Base-by-base conservation (phyloP, 202 grass and related monocot species). In the Brachypodium distachyon region DNA sequence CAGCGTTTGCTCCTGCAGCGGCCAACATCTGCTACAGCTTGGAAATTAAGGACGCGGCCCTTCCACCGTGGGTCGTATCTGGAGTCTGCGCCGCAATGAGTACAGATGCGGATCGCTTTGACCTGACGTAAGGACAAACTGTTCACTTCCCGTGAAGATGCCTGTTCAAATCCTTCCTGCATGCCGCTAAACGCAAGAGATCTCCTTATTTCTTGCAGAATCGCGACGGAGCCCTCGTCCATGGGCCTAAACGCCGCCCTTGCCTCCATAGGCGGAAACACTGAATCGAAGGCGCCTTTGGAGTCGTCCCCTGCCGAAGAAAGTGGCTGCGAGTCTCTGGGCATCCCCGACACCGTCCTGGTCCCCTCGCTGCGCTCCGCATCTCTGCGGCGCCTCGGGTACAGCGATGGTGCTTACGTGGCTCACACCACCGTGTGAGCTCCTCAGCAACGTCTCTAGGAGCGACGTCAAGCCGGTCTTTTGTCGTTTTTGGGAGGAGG, bases 1-100 rank as follows among this genome's bases (percentile, higher is more conserved):
- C 66, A n/a, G 22, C 66, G 13, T 21, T 66, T 47, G 58, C 63
- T 53, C 69, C 78, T 12, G 56, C 69, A 6, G 39, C 26, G 3
- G 86, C 73, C 43, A 87, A 82, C 48, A 75, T 92, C 46, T 95
- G 91, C 72, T 95, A 90, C 80, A 98, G 87, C 67, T 72, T 95
- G 73, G 96, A 98, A 77, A 82, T 98, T 78, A 95, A 86, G 56
- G 92, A 95, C 33, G 40, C 32, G 2, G 54, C 89, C n/a, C 58
- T 98, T 54, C 89, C 91, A 0, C 91, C 91, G 5, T 94, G 95
- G 95, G 82, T 98, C 6, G 76, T 92, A 31, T 88, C 77, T 2
- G 87, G 87, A 25, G 39, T 98, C 53, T 95, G 91, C 26, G 64
- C 82, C 3, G 82, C 83, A 31, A 88, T 98, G 91, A 81, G 77